Base-by-base conservation (phyloP, 2,329 filamentous ascomycete genomes). In the Aspergillus candidus region DNA sequence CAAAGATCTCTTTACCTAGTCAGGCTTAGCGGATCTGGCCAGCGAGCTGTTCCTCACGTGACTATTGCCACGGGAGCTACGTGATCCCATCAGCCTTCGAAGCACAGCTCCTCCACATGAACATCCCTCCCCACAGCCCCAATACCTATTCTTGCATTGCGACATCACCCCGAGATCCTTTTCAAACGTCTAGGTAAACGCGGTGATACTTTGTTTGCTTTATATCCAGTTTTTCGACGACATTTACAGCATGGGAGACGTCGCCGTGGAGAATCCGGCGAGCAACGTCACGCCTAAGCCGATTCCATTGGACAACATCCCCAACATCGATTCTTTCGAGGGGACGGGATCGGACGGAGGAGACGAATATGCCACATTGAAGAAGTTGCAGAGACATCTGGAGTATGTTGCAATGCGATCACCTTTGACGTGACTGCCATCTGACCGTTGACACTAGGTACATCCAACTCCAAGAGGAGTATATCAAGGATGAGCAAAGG, bases 401-500 rank as follows among this genome's bases (percentile, higher is more conserved):
- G 93, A 98, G 83, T 97, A 79, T 58, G 81, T 44, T 40, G 17
- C 6, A 32, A 30, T 39, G 11, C 22, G 14, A 17, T 40, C 15
- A n/a, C 17, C 6, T 22, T 14, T 27, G 22, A 27, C 22, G 22
- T 10, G 22, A 3, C 8, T 22, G 34, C 30, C 30, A 38, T 40
- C 51, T 62, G 47, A 61, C 50, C 35, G 40, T 43, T 35, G 32
- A 48, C 51, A 44, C 53, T 58, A 88, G 84, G 68, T 88, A 94
- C 70, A 95, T 97, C 67, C 88, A 96, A 71, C 79, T 98, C 59
- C 93, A 98, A 73, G 93, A 98, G 72, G 93, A 98, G 69, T 98
- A 98, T 72, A 98, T 98, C 82, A 98, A 98, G 75, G 93, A 98
- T 81, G 93, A 98, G 77, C 93, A 98, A 74, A 84, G 88, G 85